Base-by-base conservation (phyloP, 2,329 filamentous ascomycete genomes). In the Coniella vitis region DNA sequence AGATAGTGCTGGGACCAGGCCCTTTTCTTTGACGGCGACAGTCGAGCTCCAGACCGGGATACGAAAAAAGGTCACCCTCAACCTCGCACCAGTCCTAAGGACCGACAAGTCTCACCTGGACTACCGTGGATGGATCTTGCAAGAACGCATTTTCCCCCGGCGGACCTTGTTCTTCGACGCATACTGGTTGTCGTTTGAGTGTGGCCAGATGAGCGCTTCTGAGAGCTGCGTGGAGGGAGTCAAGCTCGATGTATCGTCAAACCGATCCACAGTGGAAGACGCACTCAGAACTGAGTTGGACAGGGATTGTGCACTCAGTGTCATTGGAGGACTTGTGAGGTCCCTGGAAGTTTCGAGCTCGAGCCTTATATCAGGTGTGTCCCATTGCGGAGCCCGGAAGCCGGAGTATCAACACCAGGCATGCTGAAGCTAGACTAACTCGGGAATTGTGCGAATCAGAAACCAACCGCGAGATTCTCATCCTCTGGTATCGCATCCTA, bases 71-170 rank as follows among this genome's bases (percentile, higher is more conserved):
- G 44, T 46, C 16, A 14, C 21, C 1, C 36, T 46, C 12, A 25
- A 46, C 3, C 17, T 46, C 13, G 44, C 44, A 14, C 44, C 44
- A 14, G 44, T 46, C 1, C 44, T 46, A 3, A 32, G 44, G n/a
- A 31, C 36, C 1, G 16, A 46, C 14, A 46, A 46, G 44, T 46
- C 44, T 4, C 44, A 46, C 31, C 36, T 46, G 17, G 44, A 46
- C 4, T 46, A 46, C n/a, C 44, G 36, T 16, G 44, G 44, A 8
- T 46, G 44, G 44, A 34, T 46, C 16, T 25, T 46, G 10, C 44
- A 46, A 8, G 44, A 46, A 19, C 20, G 44, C 16, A 46, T 46
- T 4, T 46, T 46, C 13, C 44, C 44, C 9, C 32, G 44, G 22
- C 25, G 44, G 14, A 46, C 44, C 4, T 9, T 46, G 2, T 39